These are phyloP conservation scores for Castanopsis chinensis DNA, from an alignment of 306 rosid genomes.

Conservation along the genomic window DNA sequence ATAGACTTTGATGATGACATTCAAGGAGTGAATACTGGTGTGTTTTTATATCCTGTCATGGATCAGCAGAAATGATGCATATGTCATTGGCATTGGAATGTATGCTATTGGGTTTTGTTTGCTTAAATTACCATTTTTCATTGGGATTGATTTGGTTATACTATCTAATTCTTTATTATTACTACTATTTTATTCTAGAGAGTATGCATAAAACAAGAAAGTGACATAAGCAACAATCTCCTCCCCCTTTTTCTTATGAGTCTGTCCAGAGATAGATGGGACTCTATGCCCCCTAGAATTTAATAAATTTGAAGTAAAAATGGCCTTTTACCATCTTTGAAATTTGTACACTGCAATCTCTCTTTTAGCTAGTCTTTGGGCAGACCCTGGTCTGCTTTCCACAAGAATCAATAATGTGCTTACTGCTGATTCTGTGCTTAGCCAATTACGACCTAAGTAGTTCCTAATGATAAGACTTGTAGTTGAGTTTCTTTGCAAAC, in stretches of 20 bases:
- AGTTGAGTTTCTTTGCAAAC: not conserved
- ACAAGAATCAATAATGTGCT: not conserved
- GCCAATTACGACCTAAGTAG: too few species aligned
- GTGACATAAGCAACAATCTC: not conserved
- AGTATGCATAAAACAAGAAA: not conserved
- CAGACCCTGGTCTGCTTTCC: not conserved
- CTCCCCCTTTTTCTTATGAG: not conserved
- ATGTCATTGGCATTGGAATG: not conserved
- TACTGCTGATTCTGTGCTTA: not conserved
- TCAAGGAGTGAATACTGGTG: constrained; percentile 41
- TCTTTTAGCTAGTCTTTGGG: not conserved
- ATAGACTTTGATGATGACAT: constrained; percentile 48
- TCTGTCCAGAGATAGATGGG: not conserved
- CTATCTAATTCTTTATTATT: not conserved
- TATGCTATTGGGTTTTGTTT: not conserved
- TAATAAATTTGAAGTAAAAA: not conserved
- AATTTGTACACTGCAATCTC: not conserved
- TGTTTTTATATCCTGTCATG: constrained; percentile 24
- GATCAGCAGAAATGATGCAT: constrained; percentile 8
- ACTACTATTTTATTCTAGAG: not conserved
- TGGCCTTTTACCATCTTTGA: too few species aligned
- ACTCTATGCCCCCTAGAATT: not conserved
- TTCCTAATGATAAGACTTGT: not conserved
- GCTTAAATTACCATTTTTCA: not conserved
- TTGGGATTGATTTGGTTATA: not conserved